Conservation (phyloP, 1,139 yeast species). For the Debaryomycetaceae sp. region DNA sequence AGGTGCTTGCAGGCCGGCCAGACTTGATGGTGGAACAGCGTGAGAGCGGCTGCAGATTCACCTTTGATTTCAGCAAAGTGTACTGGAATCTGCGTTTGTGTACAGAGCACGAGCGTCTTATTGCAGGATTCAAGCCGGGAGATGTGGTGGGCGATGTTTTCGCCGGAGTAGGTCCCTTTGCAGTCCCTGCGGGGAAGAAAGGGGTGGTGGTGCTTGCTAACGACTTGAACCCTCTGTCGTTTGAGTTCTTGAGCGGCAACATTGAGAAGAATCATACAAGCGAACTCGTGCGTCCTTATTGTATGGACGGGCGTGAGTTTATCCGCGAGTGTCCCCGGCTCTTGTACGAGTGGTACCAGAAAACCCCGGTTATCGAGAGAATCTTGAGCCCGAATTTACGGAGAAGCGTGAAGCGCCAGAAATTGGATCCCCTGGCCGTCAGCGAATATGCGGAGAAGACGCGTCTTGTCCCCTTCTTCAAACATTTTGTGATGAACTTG, state of each 20-base stretch:
- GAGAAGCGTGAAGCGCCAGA: slow-evolving; percentile 10
- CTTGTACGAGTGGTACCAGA: slow-evolving; percentile 25
- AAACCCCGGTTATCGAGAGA: not conserved
- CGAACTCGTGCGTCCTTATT: slow-evolving; percentile 50
- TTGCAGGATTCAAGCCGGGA: slow-evolving; percentile 45
- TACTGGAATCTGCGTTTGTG: slow-evolving; percentile 96
- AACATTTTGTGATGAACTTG: slow-evolving; percentile 87
- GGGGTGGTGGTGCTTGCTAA: slow-evolving; percentile 76
- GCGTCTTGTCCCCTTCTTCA: slow-evolving; percentile 47
- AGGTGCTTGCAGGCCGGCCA: slow-evolving; percentile 74
- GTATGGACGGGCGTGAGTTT: slow-evolving; percentile 76
- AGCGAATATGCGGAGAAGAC: slow-evolving; percentile 10
- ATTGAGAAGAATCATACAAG: slow-evolving; percentile 52
- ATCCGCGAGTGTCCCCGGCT: slow-evolving; percentile 51
- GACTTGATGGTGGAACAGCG: slow-evolving; percentile 74
- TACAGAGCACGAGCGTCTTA: slow-evolving; percentile 83
- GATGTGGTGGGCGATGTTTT: slow-evolving; percentile 88
- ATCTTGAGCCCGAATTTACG: not conserved
- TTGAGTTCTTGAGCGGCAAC: slow-evolving; percentile 56
- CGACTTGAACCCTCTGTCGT: slow-evolving; percentile 86
- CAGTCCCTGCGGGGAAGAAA: slow-evolving; percentile 89
- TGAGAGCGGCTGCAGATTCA: slow-evolving; percentile 80
- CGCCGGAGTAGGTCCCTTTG: slow-evolving; percentile 99
- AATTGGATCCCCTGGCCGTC: slow-evolving; percentile 10
- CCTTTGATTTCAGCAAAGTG: slow-evolving; percentile 83